Evolutionary conservation across 2,329 filamentous ascomycete genomes (phyloP).

Genomic region (Pseudocercospora pini-densiflorae): DNA sequence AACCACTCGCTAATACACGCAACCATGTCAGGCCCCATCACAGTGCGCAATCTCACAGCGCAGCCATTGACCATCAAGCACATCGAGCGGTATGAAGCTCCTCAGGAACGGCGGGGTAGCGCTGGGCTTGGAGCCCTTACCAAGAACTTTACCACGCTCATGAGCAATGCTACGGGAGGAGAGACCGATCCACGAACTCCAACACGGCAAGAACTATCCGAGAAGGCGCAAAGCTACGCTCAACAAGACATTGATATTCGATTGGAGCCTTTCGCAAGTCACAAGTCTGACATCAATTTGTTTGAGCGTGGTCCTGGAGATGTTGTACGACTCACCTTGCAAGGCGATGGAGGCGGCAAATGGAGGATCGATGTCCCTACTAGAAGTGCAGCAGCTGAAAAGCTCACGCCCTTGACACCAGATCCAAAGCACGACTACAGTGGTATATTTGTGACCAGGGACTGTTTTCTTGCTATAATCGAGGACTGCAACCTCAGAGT

Average conservation of each 20-base stretch:
- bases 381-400: slow-evolving; percentile 44
- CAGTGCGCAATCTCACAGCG: slow-evolving; percentile 80
- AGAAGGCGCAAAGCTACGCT: slow-evolving; percentile 65
- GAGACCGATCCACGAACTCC: slow-evolving; percentile 41
- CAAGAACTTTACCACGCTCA: slow-evolving; percentile 37
- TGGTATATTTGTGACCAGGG: slow-evolving; percentile 47
- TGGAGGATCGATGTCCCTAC: slow-evolving; percentile 78
- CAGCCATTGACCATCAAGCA: slow-evolving; percentile 72
- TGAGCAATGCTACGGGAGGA: slow-evolving; percentile 35
- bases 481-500: slow-evolving; percentile 69
- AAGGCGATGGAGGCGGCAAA: slow-evolving; percentile 60
- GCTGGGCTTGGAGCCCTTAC: slow-evolving; percentile 44
- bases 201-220: slow-evolving; percentile 49
- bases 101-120: slow-evolving; percentile 43
- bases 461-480: slow-evolving; percentile 62
- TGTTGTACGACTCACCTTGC: slow-evolving; percentile 75
- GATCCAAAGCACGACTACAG: slow-evolving; percentile 47
- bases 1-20: not conserved
- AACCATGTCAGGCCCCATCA: slow-evolving; percentile 54
- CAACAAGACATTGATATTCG: slow-evolving; percentile 66
- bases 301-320: slow-evolving; percentile 63
- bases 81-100: slow-evolving; percentile 73
- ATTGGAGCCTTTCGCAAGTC: slow-evolving; percentile 70
- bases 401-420: slow-evolving; percentile 45
- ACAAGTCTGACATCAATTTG: slow-evolving; percentile 64